Base-by-base conservation (phyloP, 2,329 filamentous ascomycete genomes). In the Blastomyces silverae region DNA sequence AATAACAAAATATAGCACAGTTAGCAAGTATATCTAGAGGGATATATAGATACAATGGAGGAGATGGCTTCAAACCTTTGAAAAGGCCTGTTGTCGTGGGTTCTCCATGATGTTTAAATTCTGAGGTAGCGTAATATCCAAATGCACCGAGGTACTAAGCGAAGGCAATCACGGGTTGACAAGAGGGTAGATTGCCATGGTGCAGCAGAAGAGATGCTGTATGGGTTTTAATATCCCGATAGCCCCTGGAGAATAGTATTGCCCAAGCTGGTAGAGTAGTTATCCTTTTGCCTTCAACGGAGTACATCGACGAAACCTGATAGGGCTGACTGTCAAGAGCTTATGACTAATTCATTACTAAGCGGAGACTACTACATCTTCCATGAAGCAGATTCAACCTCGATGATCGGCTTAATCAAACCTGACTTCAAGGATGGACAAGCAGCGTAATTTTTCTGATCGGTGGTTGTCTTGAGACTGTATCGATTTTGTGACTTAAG, bases 1-100 rank as follows among this genome's bases (percentile, higher is more conserved):
- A 76, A 71, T 42, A 62, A 63, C 20, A 46, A 64, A 22, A 6
- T 31, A 57, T 11, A 25, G 59, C 62, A 10, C 58, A 62, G 48
- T 55, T 56, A 66, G 56, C 22, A 57, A 37, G 3, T 34, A n/a
- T 22, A 8, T 34, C 25, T 55, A 55, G 11, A 15, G n/a, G n/a
- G 20, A 22, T 22, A 4, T 8, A n/a, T 31, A 39, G 34, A 5
- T 8, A 7, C 37, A 28, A 42, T 44, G 4, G n/a, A 25, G 28
- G 52, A 44, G n/a, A 44, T 8, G 15, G 10, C 3, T 15, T 25
- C 56, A 13, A 44, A 59, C 56, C 56, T 44, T 59, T 39, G 37
- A 15, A 59, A 59, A 59, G n/a, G 56, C 56, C 34, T 44, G n/a
- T 10, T 59, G 56, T 20, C 56, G 56, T 15, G 56, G 44, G 22